phyloP scores from a whole-genome alignment of 306 rosid species.

The apple (Malus domestica) region DNA sequence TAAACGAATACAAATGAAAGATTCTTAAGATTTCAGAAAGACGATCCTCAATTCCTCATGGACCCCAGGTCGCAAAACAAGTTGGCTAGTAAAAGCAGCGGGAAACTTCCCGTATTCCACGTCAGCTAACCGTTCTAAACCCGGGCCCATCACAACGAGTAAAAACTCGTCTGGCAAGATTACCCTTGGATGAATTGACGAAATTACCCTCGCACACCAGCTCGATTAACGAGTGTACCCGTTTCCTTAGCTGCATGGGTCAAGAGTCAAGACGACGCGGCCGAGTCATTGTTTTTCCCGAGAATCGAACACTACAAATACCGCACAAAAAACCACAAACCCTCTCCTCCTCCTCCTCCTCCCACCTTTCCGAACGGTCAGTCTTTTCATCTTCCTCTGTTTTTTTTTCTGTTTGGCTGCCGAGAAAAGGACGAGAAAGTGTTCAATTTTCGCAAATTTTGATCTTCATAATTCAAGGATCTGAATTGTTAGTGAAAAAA shows the following conservation, averaged over 20 bases:
- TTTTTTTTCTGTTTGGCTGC: neutral
- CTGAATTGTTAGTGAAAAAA: neutral
- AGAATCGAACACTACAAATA: constrained; percentile 17
- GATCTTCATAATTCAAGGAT: neutral
- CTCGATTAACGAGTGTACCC: constrained; percentile 20
- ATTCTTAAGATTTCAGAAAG: too few species aligned
- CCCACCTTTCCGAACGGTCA: constrained; percentile 10
- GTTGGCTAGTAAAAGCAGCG: neutral
- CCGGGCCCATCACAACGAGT: neutral
- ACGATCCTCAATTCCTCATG: too few species aligned
- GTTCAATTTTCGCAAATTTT: neutral
- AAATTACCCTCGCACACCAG: neutral
- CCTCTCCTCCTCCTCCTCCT: neutral
- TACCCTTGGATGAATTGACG: neutral
- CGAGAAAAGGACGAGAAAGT: neutral
- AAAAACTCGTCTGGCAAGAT: neutral
- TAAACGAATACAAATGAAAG: rapidly evolving
- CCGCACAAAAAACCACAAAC: neutral
- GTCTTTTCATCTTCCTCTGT: neutral
- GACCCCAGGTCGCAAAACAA: neutral
- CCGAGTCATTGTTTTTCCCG: neutral
- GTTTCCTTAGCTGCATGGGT: constrained; percentile 25
- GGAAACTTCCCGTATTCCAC: neutral
- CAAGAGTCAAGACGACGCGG: neutral
- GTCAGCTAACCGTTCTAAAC: neutral